Conservation (phyloP, 192 early-diverging fungal genomes). For the Backusella luteola region DNA sequence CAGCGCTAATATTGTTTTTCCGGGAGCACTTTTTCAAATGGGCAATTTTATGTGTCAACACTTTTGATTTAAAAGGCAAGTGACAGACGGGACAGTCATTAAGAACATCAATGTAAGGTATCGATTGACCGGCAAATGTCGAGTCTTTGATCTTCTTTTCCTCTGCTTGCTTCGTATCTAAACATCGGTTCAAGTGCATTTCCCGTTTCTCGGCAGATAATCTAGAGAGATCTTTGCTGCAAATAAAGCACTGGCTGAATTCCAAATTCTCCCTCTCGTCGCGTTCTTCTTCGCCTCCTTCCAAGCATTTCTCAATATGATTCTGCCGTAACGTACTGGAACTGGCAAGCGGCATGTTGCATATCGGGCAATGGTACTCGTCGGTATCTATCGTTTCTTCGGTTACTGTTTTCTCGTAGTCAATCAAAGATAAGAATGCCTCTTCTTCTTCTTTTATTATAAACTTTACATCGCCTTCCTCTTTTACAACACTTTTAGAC, state of each 20-base stretch:
- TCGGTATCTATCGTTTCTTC: not conserved
- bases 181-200: not conserved
- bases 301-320: not conserved
- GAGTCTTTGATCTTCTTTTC: not conserved
- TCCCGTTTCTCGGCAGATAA: not conserved
- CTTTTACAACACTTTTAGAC: not conserved
- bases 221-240: not conserved
- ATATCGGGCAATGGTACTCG: slow-evolving; percentile 9
- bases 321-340: not conserved
- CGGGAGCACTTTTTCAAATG: not conserved
- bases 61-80: not conserved
- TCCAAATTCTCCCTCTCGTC: not conserved
- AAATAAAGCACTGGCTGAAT: not conserved
- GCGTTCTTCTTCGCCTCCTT: not conserved
- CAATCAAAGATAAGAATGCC: not conserved
- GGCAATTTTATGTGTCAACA: not conserved
- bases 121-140: not conserved
- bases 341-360: not conserved
- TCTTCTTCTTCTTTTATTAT: not conserved
- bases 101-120: not conserved
- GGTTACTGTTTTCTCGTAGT: not conserved
- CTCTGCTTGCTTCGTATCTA: not conserved
- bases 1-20: not conserved
- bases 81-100: not conserved
- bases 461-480: not conserved